Evolutionary conservation across 2,329 filamentous ascomycete genomes (phyloP).

Genomic region (Bipolaris zeicola): DNA sequence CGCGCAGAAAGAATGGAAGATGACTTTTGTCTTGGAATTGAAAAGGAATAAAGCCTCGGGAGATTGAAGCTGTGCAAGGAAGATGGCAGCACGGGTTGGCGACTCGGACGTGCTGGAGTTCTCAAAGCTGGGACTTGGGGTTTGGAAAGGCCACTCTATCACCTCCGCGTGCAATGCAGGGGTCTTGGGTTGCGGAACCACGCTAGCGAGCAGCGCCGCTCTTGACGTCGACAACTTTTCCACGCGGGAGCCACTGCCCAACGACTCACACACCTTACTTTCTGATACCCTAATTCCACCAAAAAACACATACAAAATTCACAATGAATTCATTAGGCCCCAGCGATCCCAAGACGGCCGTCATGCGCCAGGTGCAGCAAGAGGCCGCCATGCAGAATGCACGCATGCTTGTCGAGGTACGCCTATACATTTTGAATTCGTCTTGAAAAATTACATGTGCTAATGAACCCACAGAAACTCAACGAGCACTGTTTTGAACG

Average conservation of each 20-base stretch:
- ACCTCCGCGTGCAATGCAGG: constrained; percentile 37
- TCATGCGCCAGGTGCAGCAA: constrained; percentile 61
- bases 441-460: background rate
- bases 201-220: constrained; percentile 24
- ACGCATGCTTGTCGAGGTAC: constrained; percentile 54
- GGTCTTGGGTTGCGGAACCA: constrained; percentile 21
- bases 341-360: constrained; percentile 52
- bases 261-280: constrained; percentile 1
- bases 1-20: constrained; percentile 35
- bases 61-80: constrained; percentile 28
- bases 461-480: constrained; percentile 48
- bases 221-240: constrained; percentile 43
- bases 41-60: constrained; percentile 15
- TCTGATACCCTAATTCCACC: background rate
- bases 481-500: constrained; percentile 63
- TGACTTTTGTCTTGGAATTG: constrained; percentile 35
- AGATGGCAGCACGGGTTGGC: constrained; percentile 31
- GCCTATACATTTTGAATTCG: background rate
- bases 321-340: constrained; percentile 44
- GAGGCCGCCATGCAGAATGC: constrained; percentile 59
- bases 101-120: constrained; percentile 33
- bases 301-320: constrained; percentile 2
- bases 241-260: constrained; percentile 1
- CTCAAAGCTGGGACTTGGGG: constrained; percentile 17
- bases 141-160: constrained; percentile 20